These are phyloP conservation scores for Nitzschia putrida DNA, from an alignment of 108 stramenopile genomes.

Conservation along the genomic window DNA sequence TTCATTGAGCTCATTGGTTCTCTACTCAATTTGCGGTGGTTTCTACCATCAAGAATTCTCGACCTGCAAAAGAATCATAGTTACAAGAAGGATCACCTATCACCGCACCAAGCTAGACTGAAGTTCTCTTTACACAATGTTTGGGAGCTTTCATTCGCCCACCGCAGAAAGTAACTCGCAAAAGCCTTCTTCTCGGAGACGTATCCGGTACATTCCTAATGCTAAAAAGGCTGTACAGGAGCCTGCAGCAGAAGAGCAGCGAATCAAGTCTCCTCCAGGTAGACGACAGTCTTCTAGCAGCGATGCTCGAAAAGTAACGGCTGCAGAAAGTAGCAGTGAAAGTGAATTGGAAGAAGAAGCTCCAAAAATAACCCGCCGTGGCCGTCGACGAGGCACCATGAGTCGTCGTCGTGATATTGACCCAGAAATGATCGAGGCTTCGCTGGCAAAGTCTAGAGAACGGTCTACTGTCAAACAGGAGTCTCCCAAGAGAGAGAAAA, in stretches of 20 bases:
- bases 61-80: too few relatives aligned
- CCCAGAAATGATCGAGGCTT: background rate
- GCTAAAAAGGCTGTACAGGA: background rate
- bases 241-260: background rate
- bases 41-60: too few relatives aligned
- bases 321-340: background rate
- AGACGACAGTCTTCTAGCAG: background rate
- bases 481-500: background rate
- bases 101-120: too few relatives aligned
- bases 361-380: background rate
- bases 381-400: background rate
- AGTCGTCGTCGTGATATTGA: slow-evolving; percentile 11
- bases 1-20: too few relatives aligned
- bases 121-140: too few relatives aligned
- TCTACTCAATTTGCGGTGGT: too few relatives aligned
- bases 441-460: background rate
- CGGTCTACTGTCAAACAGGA: background rate
- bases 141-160: too few relatives aligned
- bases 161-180: too few relatives aligned
- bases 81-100: too few relatives aligned
- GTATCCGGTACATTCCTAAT: background rate
- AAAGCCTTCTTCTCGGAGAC: too few relatives aligned
- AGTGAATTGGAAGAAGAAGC: background rate
- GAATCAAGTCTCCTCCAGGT: background rate
- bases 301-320: background rate